Percentiles rank a stretch among this genome's conserved stretches.
phyloP scores from a whole-genome alignment of 352 stramenopile species.

The Globisporangium barbulae region DNA sequence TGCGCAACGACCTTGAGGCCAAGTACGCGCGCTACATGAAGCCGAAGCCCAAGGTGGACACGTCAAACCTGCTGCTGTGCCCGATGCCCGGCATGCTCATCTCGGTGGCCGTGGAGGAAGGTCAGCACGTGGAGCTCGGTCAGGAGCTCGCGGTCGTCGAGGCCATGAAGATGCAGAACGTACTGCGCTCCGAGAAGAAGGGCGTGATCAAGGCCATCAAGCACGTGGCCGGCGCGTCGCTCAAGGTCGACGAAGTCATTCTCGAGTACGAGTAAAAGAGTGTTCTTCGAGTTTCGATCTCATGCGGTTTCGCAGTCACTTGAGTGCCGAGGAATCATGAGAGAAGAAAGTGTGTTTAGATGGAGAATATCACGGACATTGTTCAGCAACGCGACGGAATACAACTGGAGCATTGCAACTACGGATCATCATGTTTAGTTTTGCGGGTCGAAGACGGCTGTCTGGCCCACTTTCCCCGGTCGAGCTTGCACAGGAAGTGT shows the following conservation, averaged over 20 bases:
- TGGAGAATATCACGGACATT: no score
- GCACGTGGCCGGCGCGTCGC: conserved; percentile 76
- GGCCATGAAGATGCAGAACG: conserved; percentile 99
- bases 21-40: conserved; percentile 89
- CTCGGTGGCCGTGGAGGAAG: conserved; percentile 77
- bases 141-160: conserved; percentile 95
- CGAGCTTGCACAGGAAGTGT: no score
- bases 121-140: conserved; percentile 91
- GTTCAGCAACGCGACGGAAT: no score
- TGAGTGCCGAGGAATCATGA: no score
- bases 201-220: conserved; percentile 85
- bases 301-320: no score
- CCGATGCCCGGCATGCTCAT: conserved; percentile 96
- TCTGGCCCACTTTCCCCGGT: no score
- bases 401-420: no score
- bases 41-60: conserved; percentile 88
- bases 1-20: conserved; percentile 89
- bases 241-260: conserved; percentile 91
- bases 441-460: no score
- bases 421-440: no score
- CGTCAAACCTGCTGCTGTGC: conserved; percentile 88
- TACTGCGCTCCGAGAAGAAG: conserved; percentile 90
- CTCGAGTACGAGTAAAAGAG: conserved; percentile 85
- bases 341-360: no score
- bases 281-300: no score